Conservation (phyloP, 2,329 filamentous ascomycete genomes). For the Fusarium goolgardi region DNA sequence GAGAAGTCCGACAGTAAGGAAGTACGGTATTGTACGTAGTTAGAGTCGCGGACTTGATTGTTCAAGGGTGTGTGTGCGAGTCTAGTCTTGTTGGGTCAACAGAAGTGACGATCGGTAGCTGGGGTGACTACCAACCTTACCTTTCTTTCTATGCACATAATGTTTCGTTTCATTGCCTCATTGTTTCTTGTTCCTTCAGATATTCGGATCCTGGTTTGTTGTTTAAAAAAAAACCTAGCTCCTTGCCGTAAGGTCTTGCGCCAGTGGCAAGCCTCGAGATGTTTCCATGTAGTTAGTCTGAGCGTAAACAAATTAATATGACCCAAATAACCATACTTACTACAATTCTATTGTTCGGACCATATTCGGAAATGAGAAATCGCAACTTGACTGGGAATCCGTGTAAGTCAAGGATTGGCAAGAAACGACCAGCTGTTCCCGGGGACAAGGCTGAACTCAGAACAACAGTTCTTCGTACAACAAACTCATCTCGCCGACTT, state of each 20-base stretch:
- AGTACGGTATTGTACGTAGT: conserved; percentile 3
- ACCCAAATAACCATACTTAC: background rate
- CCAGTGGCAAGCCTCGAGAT: conserved; percentile 6
- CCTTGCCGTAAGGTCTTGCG: conserved; percentile 4
- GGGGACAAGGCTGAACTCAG: conserved; percentile 32
- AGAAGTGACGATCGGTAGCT: conserved; percentile 40
- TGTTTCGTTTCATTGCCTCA: conserved; percentile 48
- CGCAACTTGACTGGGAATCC: background rate
- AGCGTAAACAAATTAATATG: background rate
- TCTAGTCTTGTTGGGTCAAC: conserved; percentile 32
- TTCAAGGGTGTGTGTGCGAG: conserved; percentile 30
- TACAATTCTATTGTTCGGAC: conserved; percentile 2
- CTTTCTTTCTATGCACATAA: conserved; percentile 19
- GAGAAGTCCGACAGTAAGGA: conserved; percentile 4
- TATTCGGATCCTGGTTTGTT: conserved; percentile 17
- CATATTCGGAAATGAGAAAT: conserved; percentile 8
- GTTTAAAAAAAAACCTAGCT: conserved; percentile 9
- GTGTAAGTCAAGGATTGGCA: conserved; percentile 14
- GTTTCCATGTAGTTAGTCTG: background rate
- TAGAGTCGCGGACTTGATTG: conserved; percentile 22
- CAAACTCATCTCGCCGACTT: conserved; percentile 35
- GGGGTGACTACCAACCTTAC: conserved; percentile 30
- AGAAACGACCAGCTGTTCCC: conserved; percentile 10
- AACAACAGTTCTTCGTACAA: background rate
- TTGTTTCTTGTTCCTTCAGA: conserved; percentile 41